Conservation (phyloP, 345 rosid genomes). For the Hibiscus mutabilis region DNA sequence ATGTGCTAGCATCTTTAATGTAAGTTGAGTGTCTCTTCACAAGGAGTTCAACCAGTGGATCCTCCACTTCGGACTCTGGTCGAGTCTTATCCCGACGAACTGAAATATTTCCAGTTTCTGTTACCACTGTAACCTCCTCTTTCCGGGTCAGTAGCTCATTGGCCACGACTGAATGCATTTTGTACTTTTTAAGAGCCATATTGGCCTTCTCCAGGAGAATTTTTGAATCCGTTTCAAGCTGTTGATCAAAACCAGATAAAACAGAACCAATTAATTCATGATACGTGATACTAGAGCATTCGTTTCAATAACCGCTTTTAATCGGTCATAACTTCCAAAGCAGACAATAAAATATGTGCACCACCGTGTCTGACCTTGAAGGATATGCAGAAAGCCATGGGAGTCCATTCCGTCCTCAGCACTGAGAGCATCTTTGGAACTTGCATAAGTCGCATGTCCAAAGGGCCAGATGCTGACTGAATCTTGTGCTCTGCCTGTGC, state of each 20-base stretch:
- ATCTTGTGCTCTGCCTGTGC: constrained; percentile 87
- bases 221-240: constrained; percentile 91
- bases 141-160: constrained; percentile 75
- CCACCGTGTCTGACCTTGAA: constrained; percentile 57
- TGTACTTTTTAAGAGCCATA: constrained; percentile 54
- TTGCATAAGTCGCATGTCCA: constrained; percentile 85
- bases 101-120: constrained; percentile 37
- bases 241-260: constrained; percentile 16
- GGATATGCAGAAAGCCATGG: constrained; percentile 77
- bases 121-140: constrained; percentile 65
- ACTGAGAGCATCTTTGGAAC: constrained; percentile 80
- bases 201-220: constrained; percentile 73
- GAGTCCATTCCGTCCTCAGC: constrained; percentile 76
- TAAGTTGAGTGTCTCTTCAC: constrained; percentile 49
- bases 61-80: constrained; percentile 60
- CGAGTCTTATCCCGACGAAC: constrained; percentile 48
- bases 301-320: not conserved
- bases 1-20: constrained; percentile 32
- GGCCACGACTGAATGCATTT: constrained; percentile 79
- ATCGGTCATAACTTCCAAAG: not conserved
- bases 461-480: constrained; percentile 81
- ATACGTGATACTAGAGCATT: not conserved
- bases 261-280: not conserved
- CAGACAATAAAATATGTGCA: not conserved
- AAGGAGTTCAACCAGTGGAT: constrained; percentile 57